A percentile compares a stretch with the other conserved stretches of the same genome.
phyloP scores from a whole-genome alignment of 345 rosid species.

The Pseudoturritis turrita region DNA sequence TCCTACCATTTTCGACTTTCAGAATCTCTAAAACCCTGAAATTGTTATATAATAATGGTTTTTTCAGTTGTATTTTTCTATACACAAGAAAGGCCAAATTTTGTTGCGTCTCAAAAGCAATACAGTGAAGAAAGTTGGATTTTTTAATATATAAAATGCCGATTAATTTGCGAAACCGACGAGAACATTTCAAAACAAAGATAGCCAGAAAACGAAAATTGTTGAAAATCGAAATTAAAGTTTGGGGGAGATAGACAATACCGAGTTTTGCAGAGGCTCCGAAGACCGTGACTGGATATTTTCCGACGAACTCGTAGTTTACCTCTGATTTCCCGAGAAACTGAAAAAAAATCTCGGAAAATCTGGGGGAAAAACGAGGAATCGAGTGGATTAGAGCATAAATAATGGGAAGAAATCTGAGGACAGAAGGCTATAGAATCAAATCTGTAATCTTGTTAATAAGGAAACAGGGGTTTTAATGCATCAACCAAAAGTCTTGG shows the following conservation, averaged over 20 bases:
- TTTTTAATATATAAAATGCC: neutral
- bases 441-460: neutral
- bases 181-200: neutral
- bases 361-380: conserved; percentile 1
- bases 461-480: conserved; percentile 15
- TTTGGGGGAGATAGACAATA: neutral
- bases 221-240: neutral
- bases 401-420: neutral
- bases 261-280: conserved; percentile 4
- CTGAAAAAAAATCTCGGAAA: conserved; percentile 9
- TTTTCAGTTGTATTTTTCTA: neutral
- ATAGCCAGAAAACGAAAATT: neutral
- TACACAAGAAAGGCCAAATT: neutral
- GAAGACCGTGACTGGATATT: neutral
- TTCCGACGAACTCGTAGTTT: neutral
- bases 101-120: neutral
- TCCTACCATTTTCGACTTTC: conserved; percentile 14
- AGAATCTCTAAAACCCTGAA: neutral
- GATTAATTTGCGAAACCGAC: neutral
- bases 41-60: too few species aligned
- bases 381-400: neutral
- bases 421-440: neutral
- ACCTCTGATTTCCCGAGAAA: conserved; percentile 19
- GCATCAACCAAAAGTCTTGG: conserved; percentile 12
- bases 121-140: neutral